phyloP scores from a whole-genome alignment of 257 asterid genomes.

The Nyctanthes arbortristis region DNA sequence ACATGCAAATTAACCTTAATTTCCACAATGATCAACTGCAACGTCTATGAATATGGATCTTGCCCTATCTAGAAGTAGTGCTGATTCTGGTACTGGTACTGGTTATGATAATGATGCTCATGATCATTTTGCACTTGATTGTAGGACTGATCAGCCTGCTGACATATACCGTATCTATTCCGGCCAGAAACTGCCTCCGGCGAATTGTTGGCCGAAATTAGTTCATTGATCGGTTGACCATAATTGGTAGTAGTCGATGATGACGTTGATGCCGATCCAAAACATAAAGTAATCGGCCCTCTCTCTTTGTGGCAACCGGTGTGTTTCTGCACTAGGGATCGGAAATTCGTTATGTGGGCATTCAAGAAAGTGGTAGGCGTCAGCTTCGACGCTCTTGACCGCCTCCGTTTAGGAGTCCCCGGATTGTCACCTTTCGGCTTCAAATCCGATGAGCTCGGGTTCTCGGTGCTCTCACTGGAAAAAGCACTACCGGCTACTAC shows the following conservation, averaged over 20 bases:
- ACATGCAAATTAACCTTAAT: too few relatives aligned
- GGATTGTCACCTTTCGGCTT: conserved; percentile 22
- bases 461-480: conserved; percentile 15
- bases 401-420: conserved; percentile 35
- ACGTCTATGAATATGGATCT: not conserved
- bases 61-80: not conserved
- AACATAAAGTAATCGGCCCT: conserved; percentile 62
- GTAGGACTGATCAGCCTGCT: not conserved
- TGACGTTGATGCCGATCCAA: conserved; percentile 28
- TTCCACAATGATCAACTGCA: too few relatives aligned
- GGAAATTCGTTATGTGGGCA: conserved; percentile 50
- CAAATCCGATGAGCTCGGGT: conserved; percentile 16
- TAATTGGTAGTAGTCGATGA: not conserved
- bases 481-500: not conserved
- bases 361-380: conserved; percentile 53
- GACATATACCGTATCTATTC: not conserved
- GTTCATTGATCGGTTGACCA: not conserved
- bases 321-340: conserved; percentile 64
- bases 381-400: conserved; percentile 36
- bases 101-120: not conserved
- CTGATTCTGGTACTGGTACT: not conserved
- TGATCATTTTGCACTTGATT: not conserved
- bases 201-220: not conserved
- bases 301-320: conserved; percentile 55
- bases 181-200: not conserved